phyloP scores from a whole-genome alignment of 768 basidiomycete genomes.

The Tylopilus sp. region DNA sequence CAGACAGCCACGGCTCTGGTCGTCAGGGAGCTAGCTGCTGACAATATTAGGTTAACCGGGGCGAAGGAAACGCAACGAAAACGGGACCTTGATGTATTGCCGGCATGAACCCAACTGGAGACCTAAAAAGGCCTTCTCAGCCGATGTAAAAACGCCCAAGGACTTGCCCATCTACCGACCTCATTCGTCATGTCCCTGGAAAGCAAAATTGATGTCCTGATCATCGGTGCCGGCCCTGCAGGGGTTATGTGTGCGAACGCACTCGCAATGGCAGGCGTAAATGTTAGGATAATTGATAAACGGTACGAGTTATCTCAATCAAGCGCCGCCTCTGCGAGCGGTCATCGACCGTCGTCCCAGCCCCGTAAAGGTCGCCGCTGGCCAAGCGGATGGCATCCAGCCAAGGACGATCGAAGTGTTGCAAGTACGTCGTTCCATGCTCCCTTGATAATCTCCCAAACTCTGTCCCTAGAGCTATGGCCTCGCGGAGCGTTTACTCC shows the following conservation, averaged over 20 bases:
- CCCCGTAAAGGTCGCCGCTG: conserved; percentile 39
- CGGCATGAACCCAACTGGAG: no score
- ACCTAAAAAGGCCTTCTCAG: no score
- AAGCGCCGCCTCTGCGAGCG: neutral
- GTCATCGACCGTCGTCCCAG: conserved; percentile 19
- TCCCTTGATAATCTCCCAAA: neutral
- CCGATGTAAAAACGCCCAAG: no score
- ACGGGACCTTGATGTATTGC: no score
- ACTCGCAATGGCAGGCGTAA: conserved; percentile 39
- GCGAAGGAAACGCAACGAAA: no score
- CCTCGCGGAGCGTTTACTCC: conserved; percentile 60
- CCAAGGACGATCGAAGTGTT: conserved; percentile 54
- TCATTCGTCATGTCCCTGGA: conserved; percentile 17
- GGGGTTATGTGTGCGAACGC: conserved; percentile 68
- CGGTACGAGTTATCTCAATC: conserved; percentile 27
- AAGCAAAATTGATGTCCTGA: conserved; percentile 41
- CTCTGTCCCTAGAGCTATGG: conserved; percentile 63
- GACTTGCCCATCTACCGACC: neutral
- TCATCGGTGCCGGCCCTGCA: conserved; percentile 48
- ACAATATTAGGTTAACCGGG: no score
- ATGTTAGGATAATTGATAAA: conserved; percentile 47
- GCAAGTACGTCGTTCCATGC: conserved; percentile 31
- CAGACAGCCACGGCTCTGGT: no score
- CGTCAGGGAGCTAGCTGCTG: no score
- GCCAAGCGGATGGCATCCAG: conserved; percentile 56